phyloP scores from a whole-genome alignment of 2,329 filamentous ascomycete species.

The Paecilomyces formosus region DNA sequence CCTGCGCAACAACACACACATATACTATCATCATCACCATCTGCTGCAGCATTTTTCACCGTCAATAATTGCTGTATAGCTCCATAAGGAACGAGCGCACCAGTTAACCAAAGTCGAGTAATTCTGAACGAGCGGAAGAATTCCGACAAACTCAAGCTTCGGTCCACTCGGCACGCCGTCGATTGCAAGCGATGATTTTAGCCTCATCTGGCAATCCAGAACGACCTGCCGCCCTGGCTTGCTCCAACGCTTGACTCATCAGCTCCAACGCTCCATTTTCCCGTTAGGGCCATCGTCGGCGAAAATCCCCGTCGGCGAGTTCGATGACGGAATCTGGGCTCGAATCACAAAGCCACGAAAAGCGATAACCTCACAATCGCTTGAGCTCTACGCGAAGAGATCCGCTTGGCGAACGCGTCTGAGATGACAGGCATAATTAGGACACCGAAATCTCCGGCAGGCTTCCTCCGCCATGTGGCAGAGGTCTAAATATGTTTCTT shows the following conservation, averaged over 20 bases:
- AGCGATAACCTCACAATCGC: background rate
- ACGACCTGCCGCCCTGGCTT: background rate
- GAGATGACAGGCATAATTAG: background rate
- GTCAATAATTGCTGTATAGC: background rate
- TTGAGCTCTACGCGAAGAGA: background rate
- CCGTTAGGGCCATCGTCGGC: background rate
- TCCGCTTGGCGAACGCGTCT: background rate
- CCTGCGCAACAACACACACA: background rate
- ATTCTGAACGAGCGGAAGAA: slow-evolving; percentile 1
- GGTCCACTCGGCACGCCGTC: background rate
- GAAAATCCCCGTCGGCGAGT: background rate
- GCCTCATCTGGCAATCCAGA: slow-evolving; percentile 3
- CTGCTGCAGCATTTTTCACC: background rate
- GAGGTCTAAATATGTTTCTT: background rate
- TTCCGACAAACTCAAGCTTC: background rate
- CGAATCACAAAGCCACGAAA: background rate
- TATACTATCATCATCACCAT: background rate
- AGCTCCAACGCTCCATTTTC: background rate
- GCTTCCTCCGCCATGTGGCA: background rate
- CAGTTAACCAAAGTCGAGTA: background rate
- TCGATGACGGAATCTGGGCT: background rate
- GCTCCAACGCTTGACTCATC: background rate
- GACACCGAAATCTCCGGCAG: background rate
- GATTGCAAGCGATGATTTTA: background rate
- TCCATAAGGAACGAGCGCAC: background rate